A percentile compares a stretch with the other conserved stretches of the same genome.
Evolutionary conservation across 768 basidiomycete species (phyloP).

Genomic region (Trametopsis cervina): DNA sequence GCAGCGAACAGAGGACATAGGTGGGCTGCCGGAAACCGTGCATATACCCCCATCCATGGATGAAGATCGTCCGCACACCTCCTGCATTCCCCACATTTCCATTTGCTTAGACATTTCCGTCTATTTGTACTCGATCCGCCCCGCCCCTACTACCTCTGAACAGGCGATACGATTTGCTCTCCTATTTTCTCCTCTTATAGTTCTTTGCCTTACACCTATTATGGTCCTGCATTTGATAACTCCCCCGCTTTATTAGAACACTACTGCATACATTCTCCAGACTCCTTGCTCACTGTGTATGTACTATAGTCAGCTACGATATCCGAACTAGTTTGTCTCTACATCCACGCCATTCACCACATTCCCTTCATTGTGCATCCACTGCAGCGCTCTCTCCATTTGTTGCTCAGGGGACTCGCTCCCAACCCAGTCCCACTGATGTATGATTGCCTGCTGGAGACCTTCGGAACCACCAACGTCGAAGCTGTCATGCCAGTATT

Average conservation of each 20-base stretch:
- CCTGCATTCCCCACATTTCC: too few species aligned
- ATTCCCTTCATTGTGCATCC: too few species aligned
- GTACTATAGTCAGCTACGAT: not conserved
- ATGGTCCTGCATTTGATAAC: too few species aligned
- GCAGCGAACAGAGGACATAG: constrained; percentile 52
- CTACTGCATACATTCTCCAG: not conserved
- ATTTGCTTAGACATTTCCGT: too few species aligned
- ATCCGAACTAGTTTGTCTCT: not conserved
- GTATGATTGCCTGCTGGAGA: constrained; percentile 34
- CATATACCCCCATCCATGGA: constrained; percentile 38
- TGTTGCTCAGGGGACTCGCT: constrained; percentile 29
- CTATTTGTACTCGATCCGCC: too few species aligned
- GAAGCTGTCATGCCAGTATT: constrained; percentile 28
- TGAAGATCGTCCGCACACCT: too few species aligned
- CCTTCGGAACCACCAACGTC: constrained; percentile 30
- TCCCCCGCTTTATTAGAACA: too few species aligned
- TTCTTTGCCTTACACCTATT: too few species aligned
- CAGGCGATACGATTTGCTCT: too few species aligned
- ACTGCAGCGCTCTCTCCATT: constrained; percentile 14
- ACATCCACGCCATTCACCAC: not conserved
- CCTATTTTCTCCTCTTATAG: too few species aligned
- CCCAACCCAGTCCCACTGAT: constrained; percentile 38
- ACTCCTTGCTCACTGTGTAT: not conserved
- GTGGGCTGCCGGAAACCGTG: constrained; percentile 76
- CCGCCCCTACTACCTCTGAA: too few species aligned